Base-by-base conservation (phyloP, 2,329 filamentous ascomycete species). In the Aspergillus fumigatiaffinis region DNA sequence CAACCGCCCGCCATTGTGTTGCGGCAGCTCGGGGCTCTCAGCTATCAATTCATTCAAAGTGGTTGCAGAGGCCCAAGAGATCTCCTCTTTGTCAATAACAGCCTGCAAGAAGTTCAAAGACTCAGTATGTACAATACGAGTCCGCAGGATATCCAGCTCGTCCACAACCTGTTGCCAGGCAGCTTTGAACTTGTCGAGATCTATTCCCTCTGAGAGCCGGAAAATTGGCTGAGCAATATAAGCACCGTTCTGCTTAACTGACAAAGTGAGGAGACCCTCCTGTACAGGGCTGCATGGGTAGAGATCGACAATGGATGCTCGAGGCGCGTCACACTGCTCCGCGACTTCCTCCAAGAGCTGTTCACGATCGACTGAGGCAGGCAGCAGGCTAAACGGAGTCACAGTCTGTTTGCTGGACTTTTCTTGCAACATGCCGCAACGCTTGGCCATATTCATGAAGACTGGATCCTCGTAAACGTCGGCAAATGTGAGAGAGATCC, bases 211-310 rank as follows among this genome's bases (percentile, higher is more conserved):
- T 0, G 73, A 66, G 2, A 82, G 72, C 3, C 67, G 66, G 51
- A 79, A 74, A 0, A 78, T 65, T 41, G 77, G 76, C 51, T 79
- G 77, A 6, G 78, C 78, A 38, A 81, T 73, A 57, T 83, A 82
- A 4, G 79, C 77, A 14, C 78, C 79, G 12, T 69, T 65, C 47
- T 79, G 73, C 61, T 78, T 78, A 25, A 77, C 69, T 0, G 79
- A 80, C n/a, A 81, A 70, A 1, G 79, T 77, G 52, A 82, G 58
- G n/a, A 79, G 67, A 8, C 75, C 75, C 61, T 79, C 77, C 61
- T 79, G 77, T 0, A 77, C 69, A 4, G 76, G 69, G 50, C 73
- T 79, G 62, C 75, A 77, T 4, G 76, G 77, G 54, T 78, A 79
- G 0, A 77, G 63, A 59, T 79, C 76, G 6, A 63, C 57, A 32